Evolutionary conservation across 2,329 filamentous ascomycete species (phyloP).

Genomic region (Cladosporium sp.): DNA sequence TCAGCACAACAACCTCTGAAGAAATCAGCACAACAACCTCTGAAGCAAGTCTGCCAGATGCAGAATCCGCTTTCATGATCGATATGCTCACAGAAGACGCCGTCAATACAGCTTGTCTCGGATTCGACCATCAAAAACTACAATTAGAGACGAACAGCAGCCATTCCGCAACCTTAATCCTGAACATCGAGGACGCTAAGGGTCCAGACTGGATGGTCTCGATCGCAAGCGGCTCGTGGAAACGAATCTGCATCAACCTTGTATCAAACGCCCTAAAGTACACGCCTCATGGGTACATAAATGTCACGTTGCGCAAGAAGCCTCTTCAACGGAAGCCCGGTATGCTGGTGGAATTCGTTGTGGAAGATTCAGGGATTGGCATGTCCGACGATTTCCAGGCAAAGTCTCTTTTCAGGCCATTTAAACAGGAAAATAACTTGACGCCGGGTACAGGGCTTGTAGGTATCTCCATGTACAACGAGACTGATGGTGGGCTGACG

Average conservation of each 20-base stretch:
- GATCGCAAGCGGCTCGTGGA: conserved; percentile 50
- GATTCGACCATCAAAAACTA: conserved; percentile 27
- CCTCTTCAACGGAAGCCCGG: not conserved
- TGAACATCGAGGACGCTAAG: conserved; percentile 42
- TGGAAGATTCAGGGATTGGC: conserved; percentile 67
- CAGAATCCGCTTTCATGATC: conserved; percentile 41
- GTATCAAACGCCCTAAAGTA: conserved; percentile 55
- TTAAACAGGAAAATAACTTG: conserved; percentile 65
- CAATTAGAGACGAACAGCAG: conserved; percentile 38
- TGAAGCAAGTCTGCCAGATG: conserved; percentile 27
- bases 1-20: not conserved
- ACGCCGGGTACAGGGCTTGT: conserved; percentile 64
- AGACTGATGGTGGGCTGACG: not conserved
- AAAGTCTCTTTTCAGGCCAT: conserved; percentile 64
- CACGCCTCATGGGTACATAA: conserved; percentile 46
- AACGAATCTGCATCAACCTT: conserved; percentile 51
- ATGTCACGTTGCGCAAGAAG: conserved; percentile 32
- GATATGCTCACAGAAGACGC: conserved; percentile 56
- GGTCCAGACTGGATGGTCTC: conserved; percentile 46
- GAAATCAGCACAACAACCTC: conserved; percentile 11
- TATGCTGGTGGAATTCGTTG: not conserved
- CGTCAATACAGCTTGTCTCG: conserved; percentile 52
- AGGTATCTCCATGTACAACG: not conserved
- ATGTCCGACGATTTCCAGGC: conserved; percentile 66
- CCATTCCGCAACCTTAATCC: conserved; percentile 41